phyloP scores from a whole-genome alignment of 257 asterid species.

The Coffea eugenioides region DNA sequence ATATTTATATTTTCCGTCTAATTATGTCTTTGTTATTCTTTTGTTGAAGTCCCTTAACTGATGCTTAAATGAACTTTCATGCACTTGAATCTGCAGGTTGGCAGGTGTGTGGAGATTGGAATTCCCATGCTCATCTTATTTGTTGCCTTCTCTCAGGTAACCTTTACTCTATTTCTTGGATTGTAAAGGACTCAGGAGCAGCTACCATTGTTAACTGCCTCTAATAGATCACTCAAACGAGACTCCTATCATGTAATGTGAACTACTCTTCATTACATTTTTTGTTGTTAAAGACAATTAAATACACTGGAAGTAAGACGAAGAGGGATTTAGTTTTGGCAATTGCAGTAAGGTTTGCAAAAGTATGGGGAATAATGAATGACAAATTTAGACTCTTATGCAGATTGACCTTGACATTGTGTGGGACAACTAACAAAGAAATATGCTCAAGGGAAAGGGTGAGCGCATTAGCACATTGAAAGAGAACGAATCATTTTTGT shows the following conservation, averaged over 20 bases:
- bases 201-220: background rate
- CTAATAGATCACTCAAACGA: background rate
- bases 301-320: background rate
- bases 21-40: background rate
- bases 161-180: background rate
- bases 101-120: conserved; percentile 91
- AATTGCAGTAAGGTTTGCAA: background rate
- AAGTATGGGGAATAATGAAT: background rate
- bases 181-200: background rate
- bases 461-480: too few relatives aligned
- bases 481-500: background rate
- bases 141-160: conserved; percentile 87
- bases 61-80: conserved; percentile 18
- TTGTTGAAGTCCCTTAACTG: background rate
- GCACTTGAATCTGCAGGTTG: conserved; percentile 50
- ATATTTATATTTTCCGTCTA: background rate
- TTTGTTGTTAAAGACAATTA: background rate
- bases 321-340: background rate
- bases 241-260: background rate
- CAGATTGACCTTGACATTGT: background rate
- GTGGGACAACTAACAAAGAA: background rate
- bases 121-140: conserved; percentile 86
- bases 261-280: background rate
- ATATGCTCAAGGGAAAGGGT: background rate
- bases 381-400: background rate